Conservation (phyloP, 768 basidiomycete genomes). For the Nevesoporus exiguus region DNA sequence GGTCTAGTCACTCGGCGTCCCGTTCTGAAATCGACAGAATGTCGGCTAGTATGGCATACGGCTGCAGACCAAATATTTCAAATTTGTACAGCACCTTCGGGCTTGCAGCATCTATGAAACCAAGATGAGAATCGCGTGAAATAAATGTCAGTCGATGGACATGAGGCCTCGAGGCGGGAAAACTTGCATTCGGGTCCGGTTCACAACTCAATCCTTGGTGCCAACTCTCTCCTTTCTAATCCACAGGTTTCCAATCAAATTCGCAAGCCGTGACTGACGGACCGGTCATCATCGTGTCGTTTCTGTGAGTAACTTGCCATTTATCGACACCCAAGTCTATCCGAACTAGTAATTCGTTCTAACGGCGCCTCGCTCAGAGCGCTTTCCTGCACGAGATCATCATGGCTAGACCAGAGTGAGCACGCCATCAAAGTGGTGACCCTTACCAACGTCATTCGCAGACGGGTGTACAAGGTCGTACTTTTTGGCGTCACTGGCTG, state of each 20-base stretch:
- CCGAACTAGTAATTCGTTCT: neutral
- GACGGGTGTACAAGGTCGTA: constrained; percentile 23
- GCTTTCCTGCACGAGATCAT: neutral
- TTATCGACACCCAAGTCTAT: neutral
- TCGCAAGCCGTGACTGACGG: neutral
- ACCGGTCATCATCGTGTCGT: neutral
- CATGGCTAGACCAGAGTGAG: constrained; percentile 20
- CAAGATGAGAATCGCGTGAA: constrained; percentile 16
- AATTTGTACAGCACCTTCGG: neutral
- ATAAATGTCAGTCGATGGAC: constrained; percentile 4
- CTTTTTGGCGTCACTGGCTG: constrained; percentile 29
- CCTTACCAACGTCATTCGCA: constrained; percentile 7
- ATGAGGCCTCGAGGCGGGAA: constrained; percentile 13
- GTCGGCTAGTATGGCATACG: neutral
- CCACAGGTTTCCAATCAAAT: neutral
- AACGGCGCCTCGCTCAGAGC: neutral
- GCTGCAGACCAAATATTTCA: neutral
- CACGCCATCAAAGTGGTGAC: neutral
- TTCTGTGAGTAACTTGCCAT: constrained; percentile 7
- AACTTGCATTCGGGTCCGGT: neutral
- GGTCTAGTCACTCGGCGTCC: too few species aligned
- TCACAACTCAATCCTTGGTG: constrained; percentile 1
- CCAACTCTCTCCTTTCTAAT: neutral
- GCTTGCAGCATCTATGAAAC: neutral
- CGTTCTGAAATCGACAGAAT: neutral